phyloP scores from a whole-genome alignment of 2,329 filamentous ascomycete species.

The Fonsecaea nubica region DNA sequence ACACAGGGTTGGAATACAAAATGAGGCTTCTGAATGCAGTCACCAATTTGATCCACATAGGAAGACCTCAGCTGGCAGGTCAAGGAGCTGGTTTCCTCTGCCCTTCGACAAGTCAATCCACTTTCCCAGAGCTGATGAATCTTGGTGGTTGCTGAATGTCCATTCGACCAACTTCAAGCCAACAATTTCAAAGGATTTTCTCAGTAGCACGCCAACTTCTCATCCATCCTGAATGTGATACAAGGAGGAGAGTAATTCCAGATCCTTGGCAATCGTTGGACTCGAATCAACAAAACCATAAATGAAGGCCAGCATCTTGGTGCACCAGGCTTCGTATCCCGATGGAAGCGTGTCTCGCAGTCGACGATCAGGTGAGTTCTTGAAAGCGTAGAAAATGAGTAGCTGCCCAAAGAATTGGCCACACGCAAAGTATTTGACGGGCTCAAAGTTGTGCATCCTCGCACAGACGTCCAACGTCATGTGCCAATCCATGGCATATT shows the following conservation, averaged over 20 bases:
- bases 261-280: conserved; percentile 50
- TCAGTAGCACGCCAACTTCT: conserved; percentile 2
- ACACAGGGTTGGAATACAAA: not conserved
- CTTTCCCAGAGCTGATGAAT: not conserved
- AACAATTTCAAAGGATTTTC: not conserved
- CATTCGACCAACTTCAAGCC: not conserved
- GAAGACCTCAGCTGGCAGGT: not conserved
- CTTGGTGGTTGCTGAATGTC: not conserved
- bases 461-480: conserved; percentile 48
- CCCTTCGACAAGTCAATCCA: not conserved
- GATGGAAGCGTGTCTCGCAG: conserved; percentile 47
- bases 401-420: conserved; percentile 53
- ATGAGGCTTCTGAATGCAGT: not conserved
- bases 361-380: conserved; percentile 46
- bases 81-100: not conserved
- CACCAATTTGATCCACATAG: not conserved
- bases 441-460: conserved; percentile 52
- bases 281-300: conserved; percentile 48
- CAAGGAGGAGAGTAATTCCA: conserved; percentile 45
- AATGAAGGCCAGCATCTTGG: conserved; percentile 50
- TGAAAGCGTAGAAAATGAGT: conserved; percentile 52
- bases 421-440: conserved; percentile 51
- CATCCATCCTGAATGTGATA: conserved; percentile 27
- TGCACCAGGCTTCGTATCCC: conserved; percentile 51
- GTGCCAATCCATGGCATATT: conserved; percentile 52